Evolutionary conservation across 1,284 basidiomycete species (phyloP).

Genomic region (Waitea zeae): DNA sequence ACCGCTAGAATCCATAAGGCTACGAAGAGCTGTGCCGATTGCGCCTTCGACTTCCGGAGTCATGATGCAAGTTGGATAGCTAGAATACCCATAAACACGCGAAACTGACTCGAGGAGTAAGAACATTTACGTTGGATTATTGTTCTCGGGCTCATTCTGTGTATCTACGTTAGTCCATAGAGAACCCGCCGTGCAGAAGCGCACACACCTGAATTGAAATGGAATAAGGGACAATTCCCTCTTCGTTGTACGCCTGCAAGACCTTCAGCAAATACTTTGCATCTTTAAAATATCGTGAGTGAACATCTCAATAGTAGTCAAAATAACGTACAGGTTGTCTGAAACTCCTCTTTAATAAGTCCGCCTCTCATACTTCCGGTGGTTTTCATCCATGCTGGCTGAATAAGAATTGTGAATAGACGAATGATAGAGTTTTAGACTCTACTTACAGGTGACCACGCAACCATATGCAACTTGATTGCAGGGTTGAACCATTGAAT

Average conservation of each 20-base stretch:
- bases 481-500: conserved; percentile 3
- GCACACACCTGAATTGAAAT: conserved; percentile 30
- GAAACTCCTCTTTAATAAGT: conserved; percentile 16
- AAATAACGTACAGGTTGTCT: no score
- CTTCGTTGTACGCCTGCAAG: conserved; percentile 23
- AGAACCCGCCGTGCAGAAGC: no score
- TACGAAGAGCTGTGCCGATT: conserved; percentile 22
- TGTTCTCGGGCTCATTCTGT: conserved; percentile 21
- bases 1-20: conserved; percentile 25
- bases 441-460: conserved; percentile 31
- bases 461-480: conserved; percentile 19
- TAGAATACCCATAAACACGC: conserved; percentile 14
- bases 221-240: conserved; percentile 25
- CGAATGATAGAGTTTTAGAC: neutral
- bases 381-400: conserved; percentile 39
- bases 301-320: no score
- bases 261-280: conserved; percentile 22
- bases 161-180: no score
- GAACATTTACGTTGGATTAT: neutral
- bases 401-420: neutral
- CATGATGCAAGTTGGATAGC: conserved; percentile 26
- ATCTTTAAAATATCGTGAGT: conserved; percentile 9
- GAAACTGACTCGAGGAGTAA: neutral
- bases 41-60: conserved; percentile 21
- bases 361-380: conserved; percentile 27